Base-by-base conservation (phyloP, 306 rosid genomes). In the Quercus alba region DNA sequence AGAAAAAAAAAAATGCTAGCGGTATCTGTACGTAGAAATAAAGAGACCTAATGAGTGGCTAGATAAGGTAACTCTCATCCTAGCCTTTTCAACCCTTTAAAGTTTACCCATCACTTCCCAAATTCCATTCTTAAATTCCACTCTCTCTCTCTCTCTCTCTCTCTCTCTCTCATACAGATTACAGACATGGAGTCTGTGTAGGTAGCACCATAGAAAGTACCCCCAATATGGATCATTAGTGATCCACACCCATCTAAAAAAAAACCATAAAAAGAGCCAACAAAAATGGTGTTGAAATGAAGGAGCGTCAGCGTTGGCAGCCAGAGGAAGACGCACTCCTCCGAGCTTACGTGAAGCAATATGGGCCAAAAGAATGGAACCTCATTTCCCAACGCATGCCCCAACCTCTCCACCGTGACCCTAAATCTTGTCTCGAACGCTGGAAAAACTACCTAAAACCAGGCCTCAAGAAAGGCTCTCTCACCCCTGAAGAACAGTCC, bases 241-340 rank as follows among this genome's bases (percentile, higher is more conserved):
- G 2, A 5, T 35, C 23, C 3, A 1, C 20, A 25, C 9, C 9
- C 77, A 5, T 19, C 38, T 10, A 57, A 25, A 19, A 59, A 25
- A 46, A 10, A 21, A 23, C 56, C 26, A 76, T 30, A n/a, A 44
- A 54, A 1, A 67, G 44, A 41, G 4, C 17, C 21, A 6, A 72
- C 28, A 31, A 5, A 38, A 13, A 28, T 72, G 63, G 75, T 56
- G 76, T 28, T 61, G 84, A 79, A 73, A 87, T 87, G 90, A 87
- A 87, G 87, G 90, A 87, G 86, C 79, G 87, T 73, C 90, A 87
- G 77, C 87, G 90, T 15, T 87, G 87, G 90, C 90, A 87, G 71
- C 87, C 90, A 74, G 90, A 87, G 77, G 90, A 87, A 79, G 90
- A 87, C 84, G 80, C 87, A 18, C 86, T 87, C 56, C 90, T 87